Base-by-base conservation (phyloP, 2,329 filamentous ascomycete genomes). In the Stachybotrys chartarum region DNA sequence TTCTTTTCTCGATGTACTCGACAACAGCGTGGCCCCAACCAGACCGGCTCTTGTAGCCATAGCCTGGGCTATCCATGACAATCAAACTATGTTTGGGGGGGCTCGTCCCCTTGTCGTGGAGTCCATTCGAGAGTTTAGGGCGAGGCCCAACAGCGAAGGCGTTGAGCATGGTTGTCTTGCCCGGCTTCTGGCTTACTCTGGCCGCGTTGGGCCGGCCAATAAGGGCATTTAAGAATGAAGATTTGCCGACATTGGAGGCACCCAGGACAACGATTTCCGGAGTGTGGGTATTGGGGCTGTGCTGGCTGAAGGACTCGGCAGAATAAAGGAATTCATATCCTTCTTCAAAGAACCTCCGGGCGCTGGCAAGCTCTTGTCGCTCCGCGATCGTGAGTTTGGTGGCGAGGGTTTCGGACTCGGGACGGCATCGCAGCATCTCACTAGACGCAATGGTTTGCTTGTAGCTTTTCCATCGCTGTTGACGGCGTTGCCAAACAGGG, bases 211-310 rank as follows among this genome's bases (percentile, higher is more conserved):
- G 58, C 3, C 63, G 60, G 39, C 85, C 85, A 2, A 86, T 82
- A 39, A 96, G 80, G 17, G 88, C 87, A 66, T 96, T 96, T 72
- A 96, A 86, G 61, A 95, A 88, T 16, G 90, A 90, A 1, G 90
- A 94, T 70, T 96, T 96, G 66, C 91, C 91, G 47, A 91, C 90
- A 67, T 96, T 96, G 60, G 90, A 91, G 64, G 92, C 91, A 48
- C 91, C 91, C 44, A 95, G 83, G 50, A 96, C 80, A 66, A 90
- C 87, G 52, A 96, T 81, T 60, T 85, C 82, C 49, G 82, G 82
- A 5, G 77, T 70, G 58, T 73, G 72, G 30, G 74, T 75, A 66
- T 84, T 84, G 62, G 74, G 65, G 32, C 72, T 73, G 57, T 84
- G 73, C 63, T 79, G 65, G 54, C 76, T 72, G 58, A 82, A 76